Conservation (phyloP, 2,329 filamentous ascomycete species). For the Ilyonectria sp. region DNA sequence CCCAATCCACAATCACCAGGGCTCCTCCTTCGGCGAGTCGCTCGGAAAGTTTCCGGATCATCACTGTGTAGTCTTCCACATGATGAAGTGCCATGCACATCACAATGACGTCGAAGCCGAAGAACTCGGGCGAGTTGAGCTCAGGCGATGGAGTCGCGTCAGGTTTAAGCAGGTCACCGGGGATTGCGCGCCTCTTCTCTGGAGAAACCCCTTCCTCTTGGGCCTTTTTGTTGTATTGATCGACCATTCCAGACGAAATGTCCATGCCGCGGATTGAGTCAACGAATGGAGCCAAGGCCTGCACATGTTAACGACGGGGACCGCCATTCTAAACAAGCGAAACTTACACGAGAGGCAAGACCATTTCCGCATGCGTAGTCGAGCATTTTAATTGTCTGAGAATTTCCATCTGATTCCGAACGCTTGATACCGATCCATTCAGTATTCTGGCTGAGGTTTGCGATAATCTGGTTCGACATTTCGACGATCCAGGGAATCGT, state of each 20-base stretch:
- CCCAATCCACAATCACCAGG: slow-evolving; percentile 54
- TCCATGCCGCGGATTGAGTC: slow-evolving; percentile 53
- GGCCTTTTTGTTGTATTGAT: slow-evolving; percentile 51
- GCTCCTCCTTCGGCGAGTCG: slow-evolving; percentile 50
- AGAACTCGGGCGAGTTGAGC: slow-evolving; percentile 40
- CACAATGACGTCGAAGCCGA: slow-evolving; percentile 51
- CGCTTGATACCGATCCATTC: slow-evolving; percentile 46
- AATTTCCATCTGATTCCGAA: background rate
- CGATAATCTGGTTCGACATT: slow-evolving; percentile 45
- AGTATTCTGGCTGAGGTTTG: slow-evolving; percentile 44
- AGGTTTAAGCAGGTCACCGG: slow-evolving; percentile 49
- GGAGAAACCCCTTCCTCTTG: slow-evolving; percentile 40
- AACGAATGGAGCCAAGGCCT: slow-evolving; percentile 51
- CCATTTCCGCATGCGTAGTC: slow-evolving; percentile 54
- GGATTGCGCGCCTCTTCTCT: slow-evolving; percentile 50
- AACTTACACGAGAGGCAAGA: slow-evolving; percentile 47
- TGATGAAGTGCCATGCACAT: slow-evolving; percentile 57
- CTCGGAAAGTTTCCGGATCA: slow-evolving; percentile 49
- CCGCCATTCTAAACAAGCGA: accelerated
- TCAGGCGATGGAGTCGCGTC: slow-evolving; percentile 38
- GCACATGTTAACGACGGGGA: slow-evolving; percentile 6
- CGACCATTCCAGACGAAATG: slow-evolving; percentile 52
- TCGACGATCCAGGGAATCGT: slow-evolving; percentile 45
- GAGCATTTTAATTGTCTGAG: slow-evolving; percentile 40
- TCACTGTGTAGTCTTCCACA: slow-evolving; percentile 47